phyloP scores from a whole-genome alignment of 1,139 yeast species.

The Yamadazyma mexicana region DNA sequence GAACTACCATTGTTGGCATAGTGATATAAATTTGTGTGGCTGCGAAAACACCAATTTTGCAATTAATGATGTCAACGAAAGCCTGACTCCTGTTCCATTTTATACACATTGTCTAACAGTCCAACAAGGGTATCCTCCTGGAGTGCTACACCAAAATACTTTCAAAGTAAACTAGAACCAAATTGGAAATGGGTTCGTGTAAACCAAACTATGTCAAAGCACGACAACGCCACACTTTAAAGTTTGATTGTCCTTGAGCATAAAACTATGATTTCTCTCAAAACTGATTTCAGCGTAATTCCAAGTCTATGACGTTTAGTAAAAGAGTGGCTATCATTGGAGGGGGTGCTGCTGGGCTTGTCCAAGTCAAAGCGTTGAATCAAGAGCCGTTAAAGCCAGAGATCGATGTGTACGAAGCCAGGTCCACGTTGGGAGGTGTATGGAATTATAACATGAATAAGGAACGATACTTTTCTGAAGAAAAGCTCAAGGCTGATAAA shows the following conservation, averaged over 20 bases:
- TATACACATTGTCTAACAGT: too few relatives aligned
- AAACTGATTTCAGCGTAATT: background rate
- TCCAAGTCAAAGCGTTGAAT: conserved; percentile 45
- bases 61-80: too few relatives aligned
- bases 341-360: conserved; percentile 55
- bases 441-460: conserved; percentile 43
- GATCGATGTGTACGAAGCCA: conserved; percentile 44
- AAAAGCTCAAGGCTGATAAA: conserved; percentile 36
- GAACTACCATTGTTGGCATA: too few relatives aligned
- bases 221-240: conserved; percentile 1
- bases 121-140: too few relatives aligned
- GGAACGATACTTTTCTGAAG: conserved; percentile 7
- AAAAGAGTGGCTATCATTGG: conserved; percentile 44
- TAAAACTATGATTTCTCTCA: background rate
- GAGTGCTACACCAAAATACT: too few relatives aligned
- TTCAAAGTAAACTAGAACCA: too few relatives aligned
- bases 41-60: too few relatives aligned
- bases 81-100: too few relatives aligned
- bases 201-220: too few relatives aligned
- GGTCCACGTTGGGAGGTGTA: conserved; percentile 44
- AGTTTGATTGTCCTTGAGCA: background rate
- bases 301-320: background rate
- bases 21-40: too few relatives aligned
- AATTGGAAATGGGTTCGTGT: too few relatives aligned
- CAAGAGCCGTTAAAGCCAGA: conserved; percentile 33